phyloP scores from a whole-genome alignment of 768 basidiomycete genomes.

The Piloderma croceum region DNA sequence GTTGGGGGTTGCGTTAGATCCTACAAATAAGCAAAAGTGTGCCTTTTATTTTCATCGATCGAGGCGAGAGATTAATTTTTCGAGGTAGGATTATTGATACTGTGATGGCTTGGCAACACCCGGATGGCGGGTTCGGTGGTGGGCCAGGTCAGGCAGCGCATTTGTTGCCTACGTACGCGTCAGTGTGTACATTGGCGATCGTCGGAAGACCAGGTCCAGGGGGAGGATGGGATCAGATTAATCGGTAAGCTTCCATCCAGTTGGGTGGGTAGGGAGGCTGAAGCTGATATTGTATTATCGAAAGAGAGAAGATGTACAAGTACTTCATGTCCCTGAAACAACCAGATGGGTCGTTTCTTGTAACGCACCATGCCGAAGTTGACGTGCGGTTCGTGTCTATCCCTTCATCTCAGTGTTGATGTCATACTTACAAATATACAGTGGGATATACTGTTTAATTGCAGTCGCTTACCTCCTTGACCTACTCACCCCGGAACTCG shows the following conservation, averaged over 20 bases:
- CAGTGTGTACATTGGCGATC: conserved; percentile 79
- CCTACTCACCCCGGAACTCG: conserved; percentile 83
- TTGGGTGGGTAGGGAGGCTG: background rate
- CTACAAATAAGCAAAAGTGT: conserved; percentile 69
- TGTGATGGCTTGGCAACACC: conserved; percentile 76
- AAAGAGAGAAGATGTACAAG: conserved; percentile 68
- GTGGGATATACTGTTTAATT: conserved; percentile 93
- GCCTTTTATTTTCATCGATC: conserved; percentile 14
- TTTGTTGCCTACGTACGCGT: conserved; percentile 84
- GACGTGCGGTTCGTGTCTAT: conserved; percentile 76
- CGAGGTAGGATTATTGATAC: conserved; percentile 67
- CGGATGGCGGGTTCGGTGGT: conserved; percentile 86
- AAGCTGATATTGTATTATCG: too few species aligned
- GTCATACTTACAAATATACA: conserved; percentile 21
- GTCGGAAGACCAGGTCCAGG: conserved; percentile 65
- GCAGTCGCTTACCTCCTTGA: conserved; percentile 78
- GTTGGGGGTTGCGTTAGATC: conserved; percentile 75
- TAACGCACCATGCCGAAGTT: conserved; percentile 82
- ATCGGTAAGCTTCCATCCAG: conserved; percentile 51
- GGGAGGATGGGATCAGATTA: conserved; percentile 84
- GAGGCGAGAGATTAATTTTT: conserved; percentile 1
- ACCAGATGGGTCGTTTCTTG: conserved; percentile 88
- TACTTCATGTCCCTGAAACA: conserved; percentile 93
- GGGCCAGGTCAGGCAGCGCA: conserved; percentile 88
- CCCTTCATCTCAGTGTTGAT: background rate